Percentiles rank a stretch among this genome's conserved stretches.
Evolutionary conservation across 345 rosid species (phyloP).

Genomic region (Populus simonii): DNA sequence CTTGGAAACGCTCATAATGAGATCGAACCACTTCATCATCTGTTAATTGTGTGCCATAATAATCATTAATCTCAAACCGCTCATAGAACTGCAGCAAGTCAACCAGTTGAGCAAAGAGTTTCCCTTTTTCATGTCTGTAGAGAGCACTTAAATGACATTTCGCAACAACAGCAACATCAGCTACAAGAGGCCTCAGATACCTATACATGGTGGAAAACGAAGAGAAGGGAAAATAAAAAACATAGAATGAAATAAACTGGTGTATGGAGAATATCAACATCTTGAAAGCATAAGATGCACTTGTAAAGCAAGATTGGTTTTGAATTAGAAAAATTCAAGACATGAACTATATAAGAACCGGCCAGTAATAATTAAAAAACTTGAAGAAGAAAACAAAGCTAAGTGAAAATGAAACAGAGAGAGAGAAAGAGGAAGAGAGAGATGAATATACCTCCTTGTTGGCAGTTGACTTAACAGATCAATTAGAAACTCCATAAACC

Average conservation of each 20-base stretch:
- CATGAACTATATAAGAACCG: neutral
- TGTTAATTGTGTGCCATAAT: slow-evolving; percentile 82
- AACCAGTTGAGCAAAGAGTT: slow-evolving; percentile 88
- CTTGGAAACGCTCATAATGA: slow-evolving; percentile 83
- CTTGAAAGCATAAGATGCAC: slow-evolving; percentile 1
- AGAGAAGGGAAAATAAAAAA: neutral
- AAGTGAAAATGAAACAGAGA: neutral
- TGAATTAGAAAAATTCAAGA: neutral
- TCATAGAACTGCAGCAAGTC: slow-evolving; percentile 95
- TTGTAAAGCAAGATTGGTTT: neutral
- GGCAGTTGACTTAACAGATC: slow-evolving; percentile 97
- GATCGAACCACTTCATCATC: slow-evolving; percentile 91
- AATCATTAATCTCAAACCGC: slow-evolving; percentile 98
- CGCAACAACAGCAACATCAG: slow-evolving; percentile 90
- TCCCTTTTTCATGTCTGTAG: slow-evolving; percentile 82
- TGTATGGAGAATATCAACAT: neutral
- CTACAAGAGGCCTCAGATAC: slow-evolving; percentile 94
- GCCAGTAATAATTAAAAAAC: neutral
- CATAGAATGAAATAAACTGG: neutral
- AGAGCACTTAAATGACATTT: slow-evolving; percentile 91
- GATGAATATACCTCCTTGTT: slow-evolving; percentile 70
- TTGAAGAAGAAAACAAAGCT: neutral
- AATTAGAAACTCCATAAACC: slow-evolving; percentile 96
- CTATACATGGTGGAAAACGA: slow-evolving; percentile 32
- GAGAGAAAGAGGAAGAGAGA: too few relatives aligned